Conservation (phyloP, 352 stramenopile species). For the Blastocystis sp. region DNA sequence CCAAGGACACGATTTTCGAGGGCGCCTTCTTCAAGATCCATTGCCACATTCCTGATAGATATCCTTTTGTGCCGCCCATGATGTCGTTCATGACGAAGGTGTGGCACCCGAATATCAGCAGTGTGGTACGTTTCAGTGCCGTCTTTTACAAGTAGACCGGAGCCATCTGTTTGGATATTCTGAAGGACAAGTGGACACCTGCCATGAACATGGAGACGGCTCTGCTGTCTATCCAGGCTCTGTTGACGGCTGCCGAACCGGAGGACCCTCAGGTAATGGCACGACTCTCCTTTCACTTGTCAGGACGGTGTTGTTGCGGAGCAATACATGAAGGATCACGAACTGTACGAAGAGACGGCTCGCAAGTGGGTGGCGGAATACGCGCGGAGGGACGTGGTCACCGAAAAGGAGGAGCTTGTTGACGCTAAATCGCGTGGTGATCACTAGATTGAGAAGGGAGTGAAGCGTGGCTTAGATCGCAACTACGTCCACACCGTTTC, state of each 20-base stretch:
- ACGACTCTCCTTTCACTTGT: background rate
- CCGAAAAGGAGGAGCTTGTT: conserved; percentile 57
- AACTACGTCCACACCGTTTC: conserved; percentile 30
- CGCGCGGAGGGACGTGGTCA: conserved; percentile 7
- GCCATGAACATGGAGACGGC: conserved; percentile 87
- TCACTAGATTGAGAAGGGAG: conserved; percentile 14
- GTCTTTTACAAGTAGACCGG: conserved; percentile 79
- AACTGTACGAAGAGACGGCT: conserved; percentile 22
- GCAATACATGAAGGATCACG: conserved; percentile 83
- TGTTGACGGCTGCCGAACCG: conserved; percentile 84
- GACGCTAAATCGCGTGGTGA: background rate
- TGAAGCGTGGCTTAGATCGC: background rate
- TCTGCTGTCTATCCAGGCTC: conserved; percentile 84
- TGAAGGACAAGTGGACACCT: conserved; percentile 88
- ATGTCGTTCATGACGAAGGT: conserved; percentile 86
- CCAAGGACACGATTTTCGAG: conserved; percentile 83
- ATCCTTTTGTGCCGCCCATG: conserved; percentile 84
- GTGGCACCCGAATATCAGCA: conserved; percentile 88
- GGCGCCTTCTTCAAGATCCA: conserved; percentile 84
- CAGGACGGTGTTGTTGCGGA: conserved; percentile 83
- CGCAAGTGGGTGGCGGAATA: conserved; percentile 39
- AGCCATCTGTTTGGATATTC: conserved; percentile 87
- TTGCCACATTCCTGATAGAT: conserved; percentile 84
- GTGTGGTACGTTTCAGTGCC: background rate
- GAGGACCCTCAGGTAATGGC: conserved; percentile 80